phyloP scores from a whole-genome alignment of 495 filamentous ascomycete genomes.

The Jackrogersella minutella region DNA sequence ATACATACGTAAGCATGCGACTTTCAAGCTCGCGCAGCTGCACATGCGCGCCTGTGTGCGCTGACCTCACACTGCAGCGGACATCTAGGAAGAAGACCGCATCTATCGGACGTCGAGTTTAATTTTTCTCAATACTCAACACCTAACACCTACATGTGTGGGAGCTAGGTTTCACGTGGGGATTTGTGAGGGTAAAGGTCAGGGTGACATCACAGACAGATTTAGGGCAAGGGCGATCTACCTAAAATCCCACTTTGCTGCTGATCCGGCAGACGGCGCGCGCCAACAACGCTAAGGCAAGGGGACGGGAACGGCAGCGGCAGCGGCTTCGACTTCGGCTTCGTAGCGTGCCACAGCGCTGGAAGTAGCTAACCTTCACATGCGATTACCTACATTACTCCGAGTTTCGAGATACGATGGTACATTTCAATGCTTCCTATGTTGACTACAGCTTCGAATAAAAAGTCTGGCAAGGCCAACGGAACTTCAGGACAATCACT shows the following conservation, averaged over 20 bases:
- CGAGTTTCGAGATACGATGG: not conserved
- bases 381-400: not conserved
- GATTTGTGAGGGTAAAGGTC: not conserved
- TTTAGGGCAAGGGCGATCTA: slow-evolving; percentile 17
- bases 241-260: slow-evolving; percentile 23
- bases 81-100: not conserved
- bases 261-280: slow-evolving; percentile 24
- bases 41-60: not conserved
- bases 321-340: not conserved
- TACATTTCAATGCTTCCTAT: not conserved
- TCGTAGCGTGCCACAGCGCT: slow-evolving; percentile 36
- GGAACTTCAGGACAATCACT: not conserved
- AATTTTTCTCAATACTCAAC: no score
- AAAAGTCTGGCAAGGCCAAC: not conserved
- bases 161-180: no score
- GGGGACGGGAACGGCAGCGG: slow-evolving; percentile 20
- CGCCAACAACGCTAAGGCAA: slow-evolving; percentile 25
- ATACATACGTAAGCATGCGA: slow-evolving; percentile 23
- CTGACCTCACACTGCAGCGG: slow-evolving; percentile 31
- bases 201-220: slow-evolving; percentile 20
- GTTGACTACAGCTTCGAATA: not conserved
- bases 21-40: not conserved
- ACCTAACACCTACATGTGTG: no score
- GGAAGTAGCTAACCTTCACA: not conserved
- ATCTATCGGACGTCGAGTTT: no score